Evolutionary conservation across 1,284 basidiomycete species (phyloP), one percentile per base, ranked within the genome.

Genomic region (Mixia osmundae): DNA sequence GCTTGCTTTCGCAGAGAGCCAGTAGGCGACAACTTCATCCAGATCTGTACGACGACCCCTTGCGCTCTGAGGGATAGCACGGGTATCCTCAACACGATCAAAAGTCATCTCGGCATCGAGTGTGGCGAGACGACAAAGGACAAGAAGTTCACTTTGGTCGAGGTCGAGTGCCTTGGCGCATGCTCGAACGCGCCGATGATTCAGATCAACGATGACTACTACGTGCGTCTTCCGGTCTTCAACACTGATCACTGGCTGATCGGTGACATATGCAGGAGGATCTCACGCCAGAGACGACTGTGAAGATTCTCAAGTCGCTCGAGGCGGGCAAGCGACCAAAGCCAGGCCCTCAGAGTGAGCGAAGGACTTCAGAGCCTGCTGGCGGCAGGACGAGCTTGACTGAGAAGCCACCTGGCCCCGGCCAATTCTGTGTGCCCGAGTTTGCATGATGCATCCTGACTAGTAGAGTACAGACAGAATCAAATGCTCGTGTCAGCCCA

Each of bases 141-240:
- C 56, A 79, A 82, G 37, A 87, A 89, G 60, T 99, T 95, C 60
- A 95, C 91, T 5, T 71, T 97, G 33, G 69, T 97, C 44, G 89
- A 99, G 59, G 89, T 97, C 28, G 89, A 97, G 61, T 99, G 89
- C 59, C 73, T 95, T 50, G 89, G 87, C 41, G 91, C 89, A 34
- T 99, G 89, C 61, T 78, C 77, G 49, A 99, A 95, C 59, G 91
- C 91, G n/a, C 89, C 89, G 9, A 99, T 97, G 89, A 66, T 97
- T 57, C 85, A 77, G 48, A 69, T 97, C 54, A 77, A 77, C 36
- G 91, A 97, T 54, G 83, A 94, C 56, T 99, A 79, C 64, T 97
- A 87, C 57, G 79, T 80, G 51, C 45, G 73, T 63, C 16, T 20
- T 9, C 12, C 38, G 22, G 15, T 14, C 31, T 18, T 33, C 15